Evolutionary conservation across 2,329 filamentous ascomycete genomes (phyloP), one percentile per base, ranked within the genome.

Genomic region (Huntiella omanensis): DNA sequence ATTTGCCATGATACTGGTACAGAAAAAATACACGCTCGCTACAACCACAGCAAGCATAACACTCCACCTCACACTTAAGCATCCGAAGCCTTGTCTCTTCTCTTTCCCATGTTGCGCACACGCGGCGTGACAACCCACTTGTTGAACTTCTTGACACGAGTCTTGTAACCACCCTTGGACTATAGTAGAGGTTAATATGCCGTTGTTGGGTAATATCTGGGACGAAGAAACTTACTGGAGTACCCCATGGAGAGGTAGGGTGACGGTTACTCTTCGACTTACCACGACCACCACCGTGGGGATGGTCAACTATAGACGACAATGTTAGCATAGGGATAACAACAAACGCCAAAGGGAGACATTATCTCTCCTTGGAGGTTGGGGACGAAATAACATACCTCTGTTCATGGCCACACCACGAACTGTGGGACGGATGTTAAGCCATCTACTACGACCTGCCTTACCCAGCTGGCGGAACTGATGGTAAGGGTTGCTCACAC

Each of bases 391-490:
- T 17, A 3, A 36, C 72, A 58, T 66, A 84, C 82, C 76, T 61
- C 88, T 86, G 69, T 98, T 98, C 92, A 98, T 98, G 52, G 92
- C 91, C 56, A 96, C 67, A 80, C 91, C 92, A 69, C 92, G 79
- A 39, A 98, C 91, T 1, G 91, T 95, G 12, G 91, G 91, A 54
- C 91, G 73, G 58, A 92, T 94, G 59, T 91, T 91, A 54, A 96
- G 65, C 87, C 86, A 95, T 58, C 91, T 76, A 55, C 80, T 86
- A 56, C 92, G 77, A 59, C 91, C 91, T 55, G 91, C 91, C 67
- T 98, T 98, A 56, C 92, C 92, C 48, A 98, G 72, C 58, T 91
- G 84, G 53, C 77, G 72, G 63, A 92, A 93, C 54, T 94, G 84
- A 61, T 86, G 81, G 60, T 94, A 81, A 40, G 81, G 75, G 63